These are phyloP conservation scores for Penicillium simplicissimum DNA, from an alignment of 495 filamentous ascomycete species.

Conservation along the genomic window DNA sequence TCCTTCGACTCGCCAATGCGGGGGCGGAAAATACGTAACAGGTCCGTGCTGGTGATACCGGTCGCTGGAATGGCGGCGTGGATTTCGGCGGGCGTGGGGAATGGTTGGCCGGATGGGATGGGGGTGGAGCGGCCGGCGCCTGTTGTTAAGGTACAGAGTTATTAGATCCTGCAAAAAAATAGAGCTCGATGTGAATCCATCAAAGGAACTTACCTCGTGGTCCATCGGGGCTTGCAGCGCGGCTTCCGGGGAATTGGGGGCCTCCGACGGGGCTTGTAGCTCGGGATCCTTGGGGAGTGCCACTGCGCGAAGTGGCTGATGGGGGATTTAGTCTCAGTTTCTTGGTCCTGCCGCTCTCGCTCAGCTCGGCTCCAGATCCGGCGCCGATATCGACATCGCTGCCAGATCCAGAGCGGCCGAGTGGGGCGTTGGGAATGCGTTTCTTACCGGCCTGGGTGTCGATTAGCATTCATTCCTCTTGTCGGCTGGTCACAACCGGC, in stretches of 20 bases:
- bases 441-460: constrained; percentile 43
- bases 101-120: constrained; percentile 33
- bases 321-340: constrained; percentile 65
- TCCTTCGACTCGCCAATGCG: constrained; percentile 55
- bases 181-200: not conserved
- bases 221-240: constrained; percentile 43
- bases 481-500: too few relatives aligned
- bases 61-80: constrained; percentile 62
- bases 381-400: constrained; percentile 80
- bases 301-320: constrained; percentile 49
- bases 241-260: constrained; percentile 33
- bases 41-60: constrained; percentile 64
- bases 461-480: constrained; percentile 15
- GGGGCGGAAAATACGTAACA: constrained; percentile 62
- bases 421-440: constrained; percentile 42
- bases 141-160: constrained; percentile 3
- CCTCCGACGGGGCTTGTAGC: constrained; percentile 51
- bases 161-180: not conserved
- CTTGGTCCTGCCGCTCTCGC: constrained; percentile 68
- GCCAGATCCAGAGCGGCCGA: constrained; percentile 59
- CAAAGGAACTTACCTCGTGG: constrained; percentile 30
- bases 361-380: constrained; percentile 65
- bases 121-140: constrained; percentile 40
- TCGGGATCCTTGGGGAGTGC: constrained; percentile 57
- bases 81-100: constrained; percentile 70